These are phyloP conservation scores for Mortierella sp. DNA, from an alignment of 371 early-diverging fungal species.

Conservation along the genomic window DNA sequence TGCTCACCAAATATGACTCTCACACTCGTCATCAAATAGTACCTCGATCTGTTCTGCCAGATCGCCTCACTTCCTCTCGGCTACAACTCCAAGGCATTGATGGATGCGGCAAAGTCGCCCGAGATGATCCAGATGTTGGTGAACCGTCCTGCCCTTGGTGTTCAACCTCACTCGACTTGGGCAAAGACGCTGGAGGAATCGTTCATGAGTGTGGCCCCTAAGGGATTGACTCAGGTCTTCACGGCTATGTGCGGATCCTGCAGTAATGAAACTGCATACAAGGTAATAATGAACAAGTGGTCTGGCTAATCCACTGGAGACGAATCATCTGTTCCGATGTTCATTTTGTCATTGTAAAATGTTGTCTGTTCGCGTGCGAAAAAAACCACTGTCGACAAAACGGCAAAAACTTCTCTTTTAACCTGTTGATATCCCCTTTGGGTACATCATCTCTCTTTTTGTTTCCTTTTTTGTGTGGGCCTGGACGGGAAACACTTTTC, in stretches of 20 bases:
- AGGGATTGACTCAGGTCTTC: conserved; percentile 80
- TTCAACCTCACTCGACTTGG: conserved; percentile 79
- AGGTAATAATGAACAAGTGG: conserved; percentile 40
- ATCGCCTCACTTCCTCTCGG: conserved; percentile 86
- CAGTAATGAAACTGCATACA: conserved; percentile 84
- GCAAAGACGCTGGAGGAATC: conserved; percentile 71
- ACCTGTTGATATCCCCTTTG: not conserved
- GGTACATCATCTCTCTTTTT: not conserved
- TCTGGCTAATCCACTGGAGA: not conserved
- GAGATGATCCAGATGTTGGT: conserved; percentile 58
- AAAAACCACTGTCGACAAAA: not conserved
- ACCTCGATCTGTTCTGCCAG: conserved; percentile 81
- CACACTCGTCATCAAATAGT: conserved; percentile 6
- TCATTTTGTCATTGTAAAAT: not conserved
- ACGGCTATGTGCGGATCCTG: conserved; percentile 85
- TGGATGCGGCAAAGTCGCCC: conserved; percentile 65
- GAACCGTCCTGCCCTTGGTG: conserved; percentile 76
- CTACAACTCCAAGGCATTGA: conserved; percentile 79
- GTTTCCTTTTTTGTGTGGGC: not conserved
- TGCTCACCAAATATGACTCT: not conserved
- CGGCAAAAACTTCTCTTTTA: conserved; percentile 8
- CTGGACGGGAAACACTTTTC: not conserved
- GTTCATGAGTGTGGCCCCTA: conserved; percentile 78
- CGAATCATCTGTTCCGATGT: not conserved
- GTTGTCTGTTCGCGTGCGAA: not conserved